Conservation (phyloP, 495 filamentous ascomycete species). For the Penicillium odoratum region DNA sequence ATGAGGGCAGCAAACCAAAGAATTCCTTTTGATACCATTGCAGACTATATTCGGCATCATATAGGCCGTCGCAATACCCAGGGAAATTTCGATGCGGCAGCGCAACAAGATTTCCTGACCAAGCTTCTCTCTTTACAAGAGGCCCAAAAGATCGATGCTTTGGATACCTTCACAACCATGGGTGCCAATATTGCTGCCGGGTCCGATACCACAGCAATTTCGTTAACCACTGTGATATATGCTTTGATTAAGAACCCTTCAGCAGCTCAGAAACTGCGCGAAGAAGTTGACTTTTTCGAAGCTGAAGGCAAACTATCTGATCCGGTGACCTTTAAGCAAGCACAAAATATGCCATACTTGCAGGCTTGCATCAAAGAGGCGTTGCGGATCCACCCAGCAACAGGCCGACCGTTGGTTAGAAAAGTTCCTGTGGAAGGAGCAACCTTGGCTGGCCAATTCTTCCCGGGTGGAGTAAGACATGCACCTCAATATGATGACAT, state of each 20-base stretch:
- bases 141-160: not conserved
- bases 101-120: not conserved
- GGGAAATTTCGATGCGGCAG: no score
- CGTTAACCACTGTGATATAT: not conserved
- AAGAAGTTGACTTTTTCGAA: not conserved
- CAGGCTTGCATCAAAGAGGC: not conserved
- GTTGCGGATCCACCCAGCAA: not conserved
- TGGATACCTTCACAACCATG: not conserved
- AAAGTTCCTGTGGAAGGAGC: not conserved
- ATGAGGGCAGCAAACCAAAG: no score
- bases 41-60: no score
- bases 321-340: not conserved
- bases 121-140: not conserved
- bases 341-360: not conserved
- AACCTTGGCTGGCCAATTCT: not conserved
- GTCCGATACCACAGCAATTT: not conserved
- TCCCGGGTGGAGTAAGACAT: not conserved
- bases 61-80: no score
- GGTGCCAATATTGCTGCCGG: not conserved
- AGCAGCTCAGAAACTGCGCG: not conserved
- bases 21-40: no score
- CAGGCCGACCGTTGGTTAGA: not conserved
- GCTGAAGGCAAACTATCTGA: not conserved
- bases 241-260: not conserved
- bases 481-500: not conserved